These are phyloP conservation scores for Alternaria ventricosa DNA, from an alignment of 2,329 filamentous ascomycete genomes.

Conservation along the genomic window DNA sequence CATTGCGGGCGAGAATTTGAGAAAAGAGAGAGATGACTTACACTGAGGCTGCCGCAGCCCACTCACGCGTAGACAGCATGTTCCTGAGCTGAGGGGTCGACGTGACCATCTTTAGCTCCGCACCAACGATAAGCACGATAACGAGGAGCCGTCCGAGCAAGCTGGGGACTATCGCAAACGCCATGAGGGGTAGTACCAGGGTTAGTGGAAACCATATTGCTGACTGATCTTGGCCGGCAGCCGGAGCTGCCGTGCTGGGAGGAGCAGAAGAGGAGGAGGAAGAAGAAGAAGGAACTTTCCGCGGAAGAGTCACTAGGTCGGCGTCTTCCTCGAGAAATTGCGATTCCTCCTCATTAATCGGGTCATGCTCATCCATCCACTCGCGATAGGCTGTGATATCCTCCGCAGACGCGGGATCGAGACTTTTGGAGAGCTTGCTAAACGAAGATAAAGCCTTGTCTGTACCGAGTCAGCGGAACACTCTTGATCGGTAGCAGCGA, in stretches of 20 bases:
- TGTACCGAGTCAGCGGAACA: conserved; percentile 24
- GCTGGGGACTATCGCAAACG: conserved; percentile 52
- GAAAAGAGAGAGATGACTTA: conserved; percentile 42
- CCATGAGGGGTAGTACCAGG: conserved; percentile 50
- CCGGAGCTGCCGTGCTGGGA: conserved; percentile 20
- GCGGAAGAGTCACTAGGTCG: conserved; percentile 59
- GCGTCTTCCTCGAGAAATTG: conserved; percentile 63
- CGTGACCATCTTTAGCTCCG: conserved; percentile 42
- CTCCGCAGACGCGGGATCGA: conserved; percentile 56
- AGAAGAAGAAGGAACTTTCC: conserved; percentile 8
- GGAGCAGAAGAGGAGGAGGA: background rate
- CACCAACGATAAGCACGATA: conserved; percentile 47
- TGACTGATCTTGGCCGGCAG: conserved; percentile 18
- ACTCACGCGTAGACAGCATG: conserved; percentile 49
- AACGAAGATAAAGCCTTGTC: conserved; percentile 65
- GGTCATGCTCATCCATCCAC: conserved; percentile 62
- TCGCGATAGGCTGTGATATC: conserved; percentile 63
- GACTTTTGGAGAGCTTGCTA: conserved; percentile 58
- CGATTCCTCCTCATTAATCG: conserved; percentile 66
- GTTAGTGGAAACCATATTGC: conserved; percentile 47
- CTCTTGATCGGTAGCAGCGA: background rate
- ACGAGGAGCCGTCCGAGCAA: conserved; percentile 51
- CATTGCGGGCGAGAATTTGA: background rate
- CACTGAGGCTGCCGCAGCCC: conserved; percentile 47
- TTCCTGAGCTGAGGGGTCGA: conserved; percentile 43